phyloP scores from a whole-genome alignment of 225 moss, liverwort and hornwort genomes.

The Sphagnum contortum region DNA sequence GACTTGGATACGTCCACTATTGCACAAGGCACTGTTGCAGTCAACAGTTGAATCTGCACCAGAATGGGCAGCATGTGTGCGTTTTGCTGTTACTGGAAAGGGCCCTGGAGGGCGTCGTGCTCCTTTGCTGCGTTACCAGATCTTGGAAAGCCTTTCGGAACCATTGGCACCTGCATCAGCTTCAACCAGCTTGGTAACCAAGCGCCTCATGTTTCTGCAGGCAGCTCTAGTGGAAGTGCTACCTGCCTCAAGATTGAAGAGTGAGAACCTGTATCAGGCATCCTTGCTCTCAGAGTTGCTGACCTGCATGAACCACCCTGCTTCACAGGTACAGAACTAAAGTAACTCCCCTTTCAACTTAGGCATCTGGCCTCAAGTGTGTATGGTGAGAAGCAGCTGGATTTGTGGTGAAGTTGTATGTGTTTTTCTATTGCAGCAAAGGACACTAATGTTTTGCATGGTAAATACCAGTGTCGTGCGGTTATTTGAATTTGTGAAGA shows the following conservation, averaged over 20 bases:
- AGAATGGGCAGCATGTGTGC: slow-evolving; percentile 93
- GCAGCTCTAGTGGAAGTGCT: slow-evolving; percentile 86
- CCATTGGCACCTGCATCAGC: slow-evolving; percentile 70
- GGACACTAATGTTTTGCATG: no score
- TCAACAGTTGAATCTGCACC: slow-evolving; percentile 88
- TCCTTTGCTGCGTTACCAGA: slow-evolving; percentile 60
- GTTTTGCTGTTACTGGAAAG: slow-evolving; percentile 95
- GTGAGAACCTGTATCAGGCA: slow-evolving; percentile 61
- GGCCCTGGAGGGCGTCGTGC: slow-evolving; percentile 59
- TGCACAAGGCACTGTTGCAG: slow-evolving; percentile 74
- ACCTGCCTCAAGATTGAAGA: slow-evolving; percentile 47
- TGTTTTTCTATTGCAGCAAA: no score
- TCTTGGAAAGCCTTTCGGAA: slow-evolving; percentile 80
- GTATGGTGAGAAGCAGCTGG: no score
- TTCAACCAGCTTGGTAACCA: slow-evolving; percentile 89
- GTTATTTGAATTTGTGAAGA: no score
- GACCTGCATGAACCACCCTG: slow-evolving; percentile 85
- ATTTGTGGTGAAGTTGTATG: no score
- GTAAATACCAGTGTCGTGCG: no score
- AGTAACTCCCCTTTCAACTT: no score
- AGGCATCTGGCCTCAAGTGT: no score
- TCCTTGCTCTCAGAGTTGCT: slow-evolving; percentile 67
- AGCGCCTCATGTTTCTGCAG: slow-evolving; percentile 84
- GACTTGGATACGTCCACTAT: slow-evolving; percentile 62
- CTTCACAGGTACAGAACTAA: slow-evolving; percentile 60